These are phyloP conservation scores for Rhinocladiella similis DNA, from an alignment of 2,329 filamentous ascomycete species.

Conservation along the genomic window DNA sequence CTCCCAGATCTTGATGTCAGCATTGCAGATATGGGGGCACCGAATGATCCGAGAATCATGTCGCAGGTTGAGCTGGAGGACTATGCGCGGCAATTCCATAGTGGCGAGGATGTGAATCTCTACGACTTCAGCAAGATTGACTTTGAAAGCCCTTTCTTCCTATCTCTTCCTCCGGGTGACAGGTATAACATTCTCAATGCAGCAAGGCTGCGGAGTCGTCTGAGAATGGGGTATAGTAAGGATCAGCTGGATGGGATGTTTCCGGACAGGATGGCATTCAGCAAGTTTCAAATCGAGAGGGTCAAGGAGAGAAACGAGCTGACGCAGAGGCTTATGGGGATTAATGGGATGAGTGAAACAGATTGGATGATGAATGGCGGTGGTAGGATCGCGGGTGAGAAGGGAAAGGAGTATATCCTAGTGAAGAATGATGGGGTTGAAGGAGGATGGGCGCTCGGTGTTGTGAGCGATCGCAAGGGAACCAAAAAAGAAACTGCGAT, in stretches of 20 bases:
- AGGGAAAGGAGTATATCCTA: slow-evolving; percentile 88
- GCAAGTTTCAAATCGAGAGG: slow-evolving; percentile 91
- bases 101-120: slow-evolving; percentile 80
- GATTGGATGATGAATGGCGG: slow-evolving; percentile 53
- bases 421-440: slow-evolving; percentile 95
- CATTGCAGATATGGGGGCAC: slow-evolving; percentile 81
- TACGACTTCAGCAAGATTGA: slow-evolving; percentile 99
- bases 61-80: slow-evolving; percentile 89
- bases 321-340: slow-evolving; percentile 90
- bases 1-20: slow-evolving; percentile 78
- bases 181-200: slow-evolving; percentile 98
- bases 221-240: slow-evolving; percentile 95
- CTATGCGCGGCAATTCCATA: slow-evolving; percentile 89
- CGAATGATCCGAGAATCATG: slow-evolving; percentile 95
- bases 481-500: slow-evolving; percentile 85
- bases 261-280: slow-evolving; percentile 95
- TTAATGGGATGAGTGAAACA: slow-evolving; percentile 83
- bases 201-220: slow-evolving; percentile 78
- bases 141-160: slow-evolving; percentile 93
- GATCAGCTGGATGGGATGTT: slow-evolving; percentile 97
- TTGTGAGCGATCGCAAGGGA: slow-evolving; percentile 80
- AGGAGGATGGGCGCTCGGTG: slow-evolving; percentile 92
- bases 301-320: slow-evolving; percentile 91
- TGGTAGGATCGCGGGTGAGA: slow-evolving; percentile 64
- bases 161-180: slow-evolving; percentile 83